These are phyloP conservation scores for Flaveria robusta DNA, from an alignment of 129 eudicot species.

Conservation along the genomic window DNA sequence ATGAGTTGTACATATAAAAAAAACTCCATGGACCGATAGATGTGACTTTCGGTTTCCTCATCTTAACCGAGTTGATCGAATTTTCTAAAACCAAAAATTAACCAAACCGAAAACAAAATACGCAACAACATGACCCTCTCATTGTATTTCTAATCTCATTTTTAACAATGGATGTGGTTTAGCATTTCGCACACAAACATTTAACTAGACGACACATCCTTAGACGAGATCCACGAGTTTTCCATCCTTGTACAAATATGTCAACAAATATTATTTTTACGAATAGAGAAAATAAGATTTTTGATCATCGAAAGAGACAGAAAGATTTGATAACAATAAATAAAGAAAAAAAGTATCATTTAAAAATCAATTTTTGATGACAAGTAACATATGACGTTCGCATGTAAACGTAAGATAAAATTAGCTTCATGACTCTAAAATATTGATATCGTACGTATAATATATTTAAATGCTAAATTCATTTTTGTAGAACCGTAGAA, in stretches of 20 bases:
- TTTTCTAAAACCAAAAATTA: too few species aligned
- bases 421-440: not conserved
- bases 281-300: not conserved
- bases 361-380: not conserved
- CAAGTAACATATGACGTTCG: not conserved
- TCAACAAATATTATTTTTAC: not conserved
- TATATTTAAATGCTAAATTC: not conserved
- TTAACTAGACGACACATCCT: not conserved
- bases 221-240: not conserved
- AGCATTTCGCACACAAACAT: too few species aligned
- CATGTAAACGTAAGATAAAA: not conserved
- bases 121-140: too few species aligned
- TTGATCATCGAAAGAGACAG: not conserved
- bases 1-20: too few species aligned
- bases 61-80: too few species aligned
- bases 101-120: too few species aligned
- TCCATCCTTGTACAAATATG: not conserved
- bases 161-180: too few species aligned
- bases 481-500: not conserved
- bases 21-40: too few species aligned
- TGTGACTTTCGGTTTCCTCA: too few species aligned
- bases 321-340: not conserved
- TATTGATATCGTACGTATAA: not conserved
- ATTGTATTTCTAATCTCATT: too few species aligned
- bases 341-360: not conserved